A percentile compares a stretch with the other conserved stretches of the same genome.
These are phyloP conservation scores for Russula virescens DNA, from an alignment of 768 basidiomycete genomes.

Conservation along the genomic window DNA sequence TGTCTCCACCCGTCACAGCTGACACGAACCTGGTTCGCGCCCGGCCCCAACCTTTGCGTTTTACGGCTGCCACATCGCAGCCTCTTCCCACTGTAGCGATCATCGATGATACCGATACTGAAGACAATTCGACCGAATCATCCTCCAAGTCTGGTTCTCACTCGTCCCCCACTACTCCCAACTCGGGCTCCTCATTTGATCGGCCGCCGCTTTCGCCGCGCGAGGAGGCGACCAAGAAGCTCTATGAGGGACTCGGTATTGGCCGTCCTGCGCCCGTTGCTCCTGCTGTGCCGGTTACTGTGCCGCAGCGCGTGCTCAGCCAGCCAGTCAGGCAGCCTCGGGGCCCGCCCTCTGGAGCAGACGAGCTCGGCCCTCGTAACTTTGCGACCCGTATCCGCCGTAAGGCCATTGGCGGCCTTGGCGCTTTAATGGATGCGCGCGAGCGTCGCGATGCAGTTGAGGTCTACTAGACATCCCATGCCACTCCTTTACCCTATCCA, in stretches of 20 bases:
- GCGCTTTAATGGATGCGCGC: constrained; percentile 72
- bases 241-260: constrained; percentile 85
- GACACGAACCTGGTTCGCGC: constrained; percentile 45
- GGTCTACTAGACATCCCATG: constrained; percentile 16
- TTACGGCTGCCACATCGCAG: constrained; percentile 39
- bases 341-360: constrained; percentile 80
- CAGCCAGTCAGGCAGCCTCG: constrained; percentile 80
- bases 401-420: constrained; percentile 77
- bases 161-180: constrained; percentile 71
- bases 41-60: constrained; percentile 52
- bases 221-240: constrained; percentile 80
- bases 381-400: constrained; percentile 83
- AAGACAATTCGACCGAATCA: constrained; percentile 31
- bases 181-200: constrained; percentile 54
- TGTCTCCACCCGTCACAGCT: constrained; percentile 41
- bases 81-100: constrained; percentile 25
- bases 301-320: constrained; percentile 49
- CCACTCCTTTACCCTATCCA: not conserved
- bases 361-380: constrained; percentile 84
- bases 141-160: constrained; percentile 50
- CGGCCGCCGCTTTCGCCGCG: constrained; percentile 66
- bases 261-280: constrained; percentile 51
- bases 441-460: constrained; percentile 55
- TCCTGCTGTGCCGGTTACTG: constrained; percentile 34
- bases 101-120: constrained; percentile 26